phyloP scores from a whole-genome alignment of 2,329 filamentous ascomycete species.

The Macrophomina pseudophaseolina region DNA sequence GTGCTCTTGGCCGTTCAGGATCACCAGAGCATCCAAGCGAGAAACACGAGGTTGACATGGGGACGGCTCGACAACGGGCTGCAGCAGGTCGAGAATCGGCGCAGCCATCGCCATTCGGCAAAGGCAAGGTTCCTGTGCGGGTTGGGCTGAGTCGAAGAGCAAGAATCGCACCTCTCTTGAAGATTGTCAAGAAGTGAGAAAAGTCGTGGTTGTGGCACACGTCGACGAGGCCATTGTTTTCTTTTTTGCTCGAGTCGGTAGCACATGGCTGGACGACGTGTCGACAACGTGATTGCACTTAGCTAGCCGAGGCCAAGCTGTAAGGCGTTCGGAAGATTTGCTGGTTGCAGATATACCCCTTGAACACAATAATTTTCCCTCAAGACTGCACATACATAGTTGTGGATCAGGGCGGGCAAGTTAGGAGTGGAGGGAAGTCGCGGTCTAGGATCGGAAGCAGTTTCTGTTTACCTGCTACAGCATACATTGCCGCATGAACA shows the following conservation, averaged over 20 bases:
- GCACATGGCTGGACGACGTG: conserved; percentile 7
- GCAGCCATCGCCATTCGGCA: conserved; percentile 35
- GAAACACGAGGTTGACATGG: conserved; percentile 14
- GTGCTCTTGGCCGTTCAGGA: conserved; percentile 6
- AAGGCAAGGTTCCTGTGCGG: conserved; percentile 50
- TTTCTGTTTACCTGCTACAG: conserved; percentile 20
- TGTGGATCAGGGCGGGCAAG: background rate
- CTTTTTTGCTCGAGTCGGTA: background rate
- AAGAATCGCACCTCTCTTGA: conserved; percentile 55
- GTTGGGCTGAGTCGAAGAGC: conserved; percentile 57
- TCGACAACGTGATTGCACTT: background rate
- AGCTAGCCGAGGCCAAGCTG: background rate
- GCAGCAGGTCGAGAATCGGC: conserved; percentile 29
- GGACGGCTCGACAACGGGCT: background rate
- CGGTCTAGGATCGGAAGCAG: background rate
- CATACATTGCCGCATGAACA: background rate
- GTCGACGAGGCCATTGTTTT: background rate
- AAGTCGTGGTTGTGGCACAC: background rate
- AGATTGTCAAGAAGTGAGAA: conserved; percentile 51
- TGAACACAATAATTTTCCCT: background rate
- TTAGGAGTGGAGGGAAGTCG: background rate
- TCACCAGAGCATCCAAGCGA: conserved; percentile 5
- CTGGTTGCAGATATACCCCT: conserved; percentile 10
- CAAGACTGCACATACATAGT: background rate
- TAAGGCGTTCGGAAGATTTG: conserved; percentile 10